Evolutionary conservation across 208 protist genomes (phyloP).

Genomic region (Crithidia mellificae): DNA sequence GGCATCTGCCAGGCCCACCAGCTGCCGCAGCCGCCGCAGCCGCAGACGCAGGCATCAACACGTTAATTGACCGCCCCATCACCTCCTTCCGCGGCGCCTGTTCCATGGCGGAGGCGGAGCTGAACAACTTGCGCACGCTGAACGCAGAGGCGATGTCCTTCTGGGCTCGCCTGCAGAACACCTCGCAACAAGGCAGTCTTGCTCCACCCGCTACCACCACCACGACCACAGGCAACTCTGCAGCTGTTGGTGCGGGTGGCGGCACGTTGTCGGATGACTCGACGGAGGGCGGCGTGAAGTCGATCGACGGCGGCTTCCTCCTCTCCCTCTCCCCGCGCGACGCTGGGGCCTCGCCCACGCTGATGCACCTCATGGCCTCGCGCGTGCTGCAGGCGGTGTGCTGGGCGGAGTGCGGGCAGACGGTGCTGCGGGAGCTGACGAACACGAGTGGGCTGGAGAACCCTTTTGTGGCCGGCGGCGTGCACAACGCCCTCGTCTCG

Average conservation of each 20-base stretch:
- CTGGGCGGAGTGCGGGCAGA: constrained; percentile 36
- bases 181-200: neutral
- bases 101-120: constrained; percentile 30
- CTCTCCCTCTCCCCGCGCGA: neutral
- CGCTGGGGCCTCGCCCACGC: constrained; percentile 7
- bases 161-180: constrained; percentile 31
- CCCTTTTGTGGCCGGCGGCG: constrained; percentile 23
- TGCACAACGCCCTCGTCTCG: constrained; percentile 31
- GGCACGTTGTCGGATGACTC: neutral
- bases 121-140: constrained; percentile 14
- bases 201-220: neutral
- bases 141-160: constrained; percentile 24
- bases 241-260: neutral
- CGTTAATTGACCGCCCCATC: constrained; percentile 17
- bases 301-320: constrained; percentile 5
- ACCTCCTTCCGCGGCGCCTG: constrained; percentile 24
- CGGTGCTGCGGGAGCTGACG: constrained; percentile 33
- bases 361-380: constrained; percentile 23
- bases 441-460: constrained; percentile 21
- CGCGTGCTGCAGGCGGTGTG: constrained; percentile 31
- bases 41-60: neutral
- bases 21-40: no score
- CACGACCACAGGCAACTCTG: neutral
- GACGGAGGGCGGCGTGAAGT: constrained; percentile 1
- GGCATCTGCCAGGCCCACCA: neutral